Evolutionary conservation across 257 asterid genomes (phyloP).

Genomic region (Nicotiana attenuata): DNA sequence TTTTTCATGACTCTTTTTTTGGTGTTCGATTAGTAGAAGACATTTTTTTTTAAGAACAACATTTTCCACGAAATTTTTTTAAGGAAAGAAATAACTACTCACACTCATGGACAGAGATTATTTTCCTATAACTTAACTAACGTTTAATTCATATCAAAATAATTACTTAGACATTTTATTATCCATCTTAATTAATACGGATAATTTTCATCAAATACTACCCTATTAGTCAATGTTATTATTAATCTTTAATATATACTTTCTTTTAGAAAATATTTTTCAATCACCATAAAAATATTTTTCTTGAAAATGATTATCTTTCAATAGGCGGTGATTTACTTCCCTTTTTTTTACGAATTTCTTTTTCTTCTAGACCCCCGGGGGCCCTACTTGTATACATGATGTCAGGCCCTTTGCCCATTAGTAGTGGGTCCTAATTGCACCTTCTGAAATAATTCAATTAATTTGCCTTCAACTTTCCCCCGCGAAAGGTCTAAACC

Average conservation of each 20-base stretch:
- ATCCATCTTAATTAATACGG: background rate
- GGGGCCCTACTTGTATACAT: conserved; percentile 24
- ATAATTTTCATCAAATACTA: background rate
- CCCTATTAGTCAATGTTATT: background rate
- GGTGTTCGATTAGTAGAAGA: background rate
- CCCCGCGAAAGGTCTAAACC: background rate
- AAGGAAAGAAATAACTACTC: background rate
- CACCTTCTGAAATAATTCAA: conserved; percentile 13
- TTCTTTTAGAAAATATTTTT: background rate
- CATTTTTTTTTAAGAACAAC: background rate
- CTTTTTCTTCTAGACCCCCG: no score
- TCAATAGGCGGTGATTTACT: background rate
- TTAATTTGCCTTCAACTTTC: background rate
- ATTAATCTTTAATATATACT: background rate
- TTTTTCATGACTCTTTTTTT: no score
- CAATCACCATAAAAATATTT: no score
- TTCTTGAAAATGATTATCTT: background rate
- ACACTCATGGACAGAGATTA: background rate
- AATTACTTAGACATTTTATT: background rate
- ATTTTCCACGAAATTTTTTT: background rate
- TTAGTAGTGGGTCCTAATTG: conserved; percentile 8
- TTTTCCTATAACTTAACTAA: background rate
- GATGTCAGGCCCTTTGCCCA: conserved; percentile 20
- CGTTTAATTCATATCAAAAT: background rate
- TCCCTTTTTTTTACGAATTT: background rate